These are phyloP conservation scores for Amanita jacksonii DNA, from an alignment of 768 basidiomycete genomes.

Conservation along the genomic window DNA sequence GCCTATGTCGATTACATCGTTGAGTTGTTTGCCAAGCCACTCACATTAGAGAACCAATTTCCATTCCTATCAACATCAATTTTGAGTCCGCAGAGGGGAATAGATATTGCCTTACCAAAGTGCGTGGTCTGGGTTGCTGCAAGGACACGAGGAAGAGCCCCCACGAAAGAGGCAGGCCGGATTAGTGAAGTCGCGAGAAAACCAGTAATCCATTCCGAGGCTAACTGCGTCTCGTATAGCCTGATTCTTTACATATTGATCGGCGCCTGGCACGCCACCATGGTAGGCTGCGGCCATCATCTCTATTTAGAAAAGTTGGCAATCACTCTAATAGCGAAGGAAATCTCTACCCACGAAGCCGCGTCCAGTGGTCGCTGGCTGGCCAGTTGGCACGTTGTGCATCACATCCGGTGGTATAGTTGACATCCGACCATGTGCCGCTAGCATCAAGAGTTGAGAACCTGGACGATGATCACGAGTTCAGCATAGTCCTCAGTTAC, in stretches of 20 bases:
- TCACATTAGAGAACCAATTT: slow-evolving; percentile 56
- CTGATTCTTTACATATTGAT: slow-evolving; percentile 32
- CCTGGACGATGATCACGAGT: slow-evolving; percentile 20
- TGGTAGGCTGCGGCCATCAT: slow-evolving; percentile 50
- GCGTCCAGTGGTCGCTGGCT: slow-evolving; percentile 48
- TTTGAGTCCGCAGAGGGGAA: not conserved
- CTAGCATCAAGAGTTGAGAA: slow-evolving; percentile 34
- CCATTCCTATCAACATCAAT: slow-evolving; percentile 37
- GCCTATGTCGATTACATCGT: not conserved
- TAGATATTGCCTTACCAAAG: slow-evolving; percentile 23
- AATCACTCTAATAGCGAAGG: slow-evolving; percentile 2
- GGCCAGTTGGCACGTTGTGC: slow-evolving; percentile 65
- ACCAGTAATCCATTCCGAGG: slow-evolving; percentile 55
- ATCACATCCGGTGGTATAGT: slow-evolving; percentile 54
- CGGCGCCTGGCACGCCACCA: slow-evolving; percentile 34
- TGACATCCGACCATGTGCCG: slow-evolving; percentile 51
- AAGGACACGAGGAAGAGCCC: slow-evolving; percentile 44
- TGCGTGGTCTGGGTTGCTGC: slow-evolving; percentile 35
- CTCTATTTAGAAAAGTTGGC: slow-evolving; percentile 21
- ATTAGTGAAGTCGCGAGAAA: slow-evolving; percentile 46
- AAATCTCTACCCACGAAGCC: slow-evolving; percentile 31
- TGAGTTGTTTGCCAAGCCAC: slow-evolving; percentile 9
- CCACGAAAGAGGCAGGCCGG: slow-evolving; percentile 45
- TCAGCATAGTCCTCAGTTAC: not conserved
- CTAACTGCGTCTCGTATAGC: slow-evolving; percentile 31